Conservation (phyloP, 306 rosid species). For the Cicer yamashitae region DNA sequence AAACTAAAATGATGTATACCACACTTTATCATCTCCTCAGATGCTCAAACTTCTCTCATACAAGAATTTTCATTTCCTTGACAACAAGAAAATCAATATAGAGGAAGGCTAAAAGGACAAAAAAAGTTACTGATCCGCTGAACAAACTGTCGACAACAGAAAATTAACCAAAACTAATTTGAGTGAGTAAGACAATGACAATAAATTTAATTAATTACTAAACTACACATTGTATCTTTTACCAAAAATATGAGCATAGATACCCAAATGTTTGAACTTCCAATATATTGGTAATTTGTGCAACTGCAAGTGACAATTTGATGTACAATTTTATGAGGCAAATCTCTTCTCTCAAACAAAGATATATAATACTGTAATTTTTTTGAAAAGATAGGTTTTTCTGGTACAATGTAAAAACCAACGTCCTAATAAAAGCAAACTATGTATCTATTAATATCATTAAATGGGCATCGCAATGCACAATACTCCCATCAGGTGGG, state of each 20-base stretch:
- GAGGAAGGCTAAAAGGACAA: neutral
- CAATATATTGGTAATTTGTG: neutral
- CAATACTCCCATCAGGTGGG: no score
- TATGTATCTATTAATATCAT: neutral
- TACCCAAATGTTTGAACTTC: neutral
- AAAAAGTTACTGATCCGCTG: neutral
- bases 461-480: neutral
- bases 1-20: conserved; percentile 17
- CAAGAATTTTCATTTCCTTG: neutral
- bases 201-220: neutral
- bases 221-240: conserved; percentile 14
- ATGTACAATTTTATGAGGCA: neutral
- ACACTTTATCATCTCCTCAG: neutral
- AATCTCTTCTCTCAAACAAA: neutral
- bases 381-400: neutral
- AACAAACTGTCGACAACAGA: conserved; percentile 7
- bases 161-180: conserved; percentile 19
- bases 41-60: conserved; percentile 25
- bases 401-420: neutral
- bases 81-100: neutral
- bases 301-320: neutral
- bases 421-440: neutral
- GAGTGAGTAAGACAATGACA: neutral
- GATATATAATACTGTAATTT: neutral
- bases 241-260: neutral